A percentile compares a stretch with the other conserved stretches of the same genome.
phyloP scores from a whole-genome alignment of 1,284 basidiomycete genomes.

The Ustilago lituana region DNA sequence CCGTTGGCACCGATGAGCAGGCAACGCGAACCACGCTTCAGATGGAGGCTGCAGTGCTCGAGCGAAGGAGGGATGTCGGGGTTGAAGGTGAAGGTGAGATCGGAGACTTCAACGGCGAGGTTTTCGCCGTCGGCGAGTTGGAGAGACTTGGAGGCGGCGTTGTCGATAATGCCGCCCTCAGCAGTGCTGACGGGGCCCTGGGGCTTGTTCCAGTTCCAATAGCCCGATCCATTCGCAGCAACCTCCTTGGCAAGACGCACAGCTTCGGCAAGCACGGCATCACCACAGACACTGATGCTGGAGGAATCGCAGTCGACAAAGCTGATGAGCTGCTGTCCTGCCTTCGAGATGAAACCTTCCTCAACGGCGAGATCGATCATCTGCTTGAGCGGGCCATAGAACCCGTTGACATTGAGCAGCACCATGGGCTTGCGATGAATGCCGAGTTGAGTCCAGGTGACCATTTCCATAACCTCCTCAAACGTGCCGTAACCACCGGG shows the following conservation, averaged over 20 bases:
- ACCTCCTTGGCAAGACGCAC: conserved; percentile 39
- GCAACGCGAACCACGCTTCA: conserved; percentile 59
- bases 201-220: conserved; percentile 60
- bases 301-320: conserved; percentile 74
- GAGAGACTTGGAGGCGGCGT: conserved; percentile 28
- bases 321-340: conserved; percentile 45
- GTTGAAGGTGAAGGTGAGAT: conserved; percentile 60
- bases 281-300: conserved; percentile 73
- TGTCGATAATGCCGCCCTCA: conserved; percentile 31
- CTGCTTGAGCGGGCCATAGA: conserved; percentile 80
- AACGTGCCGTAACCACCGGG: conserved; percentile 92
- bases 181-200: conserved; percentile 32
- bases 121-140: conserved; percentile 25
- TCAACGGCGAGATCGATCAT: conserved; percentile 76
- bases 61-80: conserved; percentile 52
- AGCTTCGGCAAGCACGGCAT: conserved; percentile 55
- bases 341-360: conserved; percentile 74
- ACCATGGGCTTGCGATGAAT: conserved; percentile 88
- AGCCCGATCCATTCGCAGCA: conserved; percentile 44
- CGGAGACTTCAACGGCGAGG: conserved; percentile 58
- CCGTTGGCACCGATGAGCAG: conserved; percentile 67
- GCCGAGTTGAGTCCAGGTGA: conserved; percentile 89
- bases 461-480: conserved; percentile 88
- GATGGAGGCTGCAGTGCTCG: conserved; percentile 54
- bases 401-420: conserved; percentile 81